Conservation (phyloP, 139 green algal genomes). For the Chara braunii region DNA sequence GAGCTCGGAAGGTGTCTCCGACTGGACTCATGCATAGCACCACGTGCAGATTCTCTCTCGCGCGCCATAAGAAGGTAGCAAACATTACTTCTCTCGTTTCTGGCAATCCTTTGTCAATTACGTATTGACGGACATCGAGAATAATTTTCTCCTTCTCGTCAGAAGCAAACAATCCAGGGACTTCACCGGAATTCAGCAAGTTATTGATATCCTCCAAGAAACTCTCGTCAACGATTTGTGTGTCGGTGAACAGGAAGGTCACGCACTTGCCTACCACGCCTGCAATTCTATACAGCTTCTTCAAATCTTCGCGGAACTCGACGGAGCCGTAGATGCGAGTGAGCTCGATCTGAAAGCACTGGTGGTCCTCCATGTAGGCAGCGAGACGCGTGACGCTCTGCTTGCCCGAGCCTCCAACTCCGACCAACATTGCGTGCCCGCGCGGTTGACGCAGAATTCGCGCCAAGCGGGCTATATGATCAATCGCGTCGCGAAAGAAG, state of each 20-base stretch:
- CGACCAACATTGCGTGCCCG: constrained; percentile 78
- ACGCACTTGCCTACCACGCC: constrained; percentile 59
- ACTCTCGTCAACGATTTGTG: constrained; percentile 59
- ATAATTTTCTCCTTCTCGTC: constrained; percentile 71
- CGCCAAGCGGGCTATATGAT: constrained; percentile 63
- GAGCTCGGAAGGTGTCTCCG: constrained; percentile 61
- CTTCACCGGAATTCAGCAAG: constrained; percentile 69
- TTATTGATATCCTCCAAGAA: constrained; percentile 79
- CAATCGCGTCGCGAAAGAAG: constrained; percentile 74
- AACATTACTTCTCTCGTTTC: constrained; percentile 58
- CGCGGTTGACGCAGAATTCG: constrained; percentile 70
- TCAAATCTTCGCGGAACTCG: constrained; percentile 73
- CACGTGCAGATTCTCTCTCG: constrained; percentile 70
- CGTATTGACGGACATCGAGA: constrained; percentile 59
- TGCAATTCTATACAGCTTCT: constrained; percentile 61
- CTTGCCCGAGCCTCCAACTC: constrained; percentile 74
- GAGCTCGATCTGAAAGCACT: constrained; percentile 60
- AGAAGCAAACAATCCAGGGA: constrained; percentile 44
- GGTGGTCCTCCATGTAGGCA: constrained; percentile 51
- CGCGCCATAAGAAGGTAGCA: constrained; percentile 60
- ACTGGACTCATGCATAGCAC: constrained; percentile 74
- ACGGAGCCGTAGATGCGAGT: constrained; percentile 54
- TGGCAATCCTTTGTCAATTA: constrained; percentile 41
- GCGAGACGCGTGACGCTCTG: constrained; percentile 69
- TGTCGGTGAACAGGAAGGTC: constrained; percentile 71